phyloP scores from a whole-genome alignment of 2,329 filamentous ascomycete genomes.

The Dothideomycetes sp. region DNA sequence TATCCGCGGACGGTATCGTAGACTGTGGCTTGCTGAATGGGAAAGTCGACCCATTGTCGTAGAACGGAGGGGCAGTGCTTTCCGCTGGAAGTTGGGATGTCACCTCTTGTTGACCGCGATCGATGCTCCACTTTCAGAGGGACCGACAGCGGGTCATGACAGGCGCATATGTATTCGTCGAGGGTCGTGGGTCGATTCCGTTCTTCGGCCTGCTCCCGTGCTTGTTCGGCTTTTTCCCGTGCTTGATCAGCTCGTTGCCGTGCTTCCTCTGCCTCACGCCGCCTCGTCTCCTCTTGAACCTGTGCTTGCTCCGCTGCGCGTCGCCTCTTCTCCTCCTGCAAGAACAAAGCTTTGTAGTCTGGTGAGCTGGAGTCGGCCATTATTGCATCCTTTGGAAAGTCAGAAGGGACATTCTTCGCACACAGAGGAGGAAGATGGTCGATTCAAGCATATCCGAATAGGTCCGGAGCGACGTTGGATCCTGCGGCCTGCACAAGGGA shows the following conservation, averaged over 20 bases:
- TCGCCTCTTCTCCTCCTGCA: background rate
- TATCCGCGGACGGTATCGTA: background rate
- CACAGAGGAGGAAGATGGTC: too few species aligned
- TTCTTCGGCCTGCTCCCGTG: slow-evolving; percentile 9
- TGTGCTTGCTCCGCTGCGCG: too few species aligned
- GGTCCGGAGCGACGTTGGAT: too few species aligned
- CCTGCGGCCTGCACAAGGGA: too few species aligned
- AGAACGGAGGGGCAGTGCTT: slow-evolving; percentile 7
- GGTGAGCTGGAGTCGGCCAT: background rate
- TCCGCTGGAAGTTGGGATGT: slow-evolving; percentile 7
- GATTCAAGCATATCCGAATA: too few species aligned
- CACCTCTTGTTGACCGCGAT: slow-evolving; percentile 9
- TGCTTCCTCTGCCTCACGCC: background rate
- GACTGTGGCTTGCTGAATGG: slow-evolving; percentile 1
- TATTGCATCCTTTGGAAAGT: too few species aligned
- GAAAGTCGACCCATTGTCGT: slow-evolving; percentile 9
- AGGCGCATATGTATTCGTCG: slow-evolving; percentile 9
- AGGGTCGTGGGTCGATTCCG: background rate
- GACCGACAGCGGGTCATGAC: slow-evolving; percentile 1
- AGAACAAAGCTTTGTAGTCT: background rate
- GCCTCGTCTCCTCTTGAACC: too few species aligned
- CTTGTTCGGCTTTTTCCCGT: too few species aligned
- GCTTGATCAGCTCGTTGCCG: too few species aligned
- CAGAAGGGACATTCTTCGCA: too few species aligned
- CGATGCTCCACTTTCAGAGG: slow-evolving; percentile 5